Conservation (phyloP, 164 flowering plant species). For the Protea cynaroides region DNA sequence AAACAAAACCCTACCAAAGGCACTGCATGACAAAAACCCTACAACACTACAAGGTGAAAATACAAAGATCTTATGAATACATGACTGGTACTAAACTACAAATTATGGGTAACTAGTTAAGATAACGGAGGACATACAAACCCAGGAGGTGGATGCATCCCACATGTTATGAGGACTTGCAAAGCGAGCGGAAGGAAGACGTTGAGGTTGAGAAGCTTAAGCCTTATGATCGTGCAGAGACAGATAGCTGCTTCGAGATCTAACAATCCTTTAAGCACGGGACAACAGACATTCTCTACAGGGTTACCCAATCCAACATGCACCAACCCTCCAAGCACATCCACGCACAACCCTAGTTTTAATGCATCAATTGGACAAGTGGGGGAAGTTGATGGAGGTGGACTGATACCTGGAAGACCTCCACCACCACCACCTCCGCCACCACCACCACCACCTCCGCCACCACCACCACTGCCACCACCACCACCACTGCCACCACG, state of each 20-base stretch:
- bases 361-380: constrained; percentile 72
- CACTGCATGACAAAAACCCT: too few species aligned
- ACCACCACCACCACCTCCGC: too few species aligned
- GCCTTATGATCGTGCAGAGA: constrained; percentile 65
- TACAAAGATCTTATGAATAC: too few species aligned
- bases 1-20: too few species aligned
- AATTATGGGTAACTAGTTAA: too few species aligned
- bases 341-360: constrained; percentile 77
- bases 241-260: constrained; percentile 91
- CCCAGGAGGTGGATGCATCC: constrained; percentile 69
- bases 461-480: too few species aligned
- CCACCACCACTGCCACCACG: too few species aligned
- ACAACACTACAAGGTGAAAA: too few species aligned
- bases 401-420: constrained; percentile 22
- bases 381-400: constrained; percentile 31
- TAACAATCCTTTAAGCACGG: constrained; percentile 68
- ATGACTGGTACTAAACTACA: too few species aligned
- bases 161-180: constrained; percentile 62
- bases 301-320: constrained; percentile 78
- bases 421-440: not conserved
- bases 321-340: constrained; percentile 77
- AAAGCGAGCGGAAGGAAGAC: constrained; percentile 79
- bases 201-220: constrained; percentile 68
- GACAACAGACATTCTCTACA: constrained; percentile 69
- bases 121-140: constrained; percentile 46